Base-by-base conservation (phyloP, 2,329 filamentous ascomycete species). In the Colletotrichum sp. region DNA sequence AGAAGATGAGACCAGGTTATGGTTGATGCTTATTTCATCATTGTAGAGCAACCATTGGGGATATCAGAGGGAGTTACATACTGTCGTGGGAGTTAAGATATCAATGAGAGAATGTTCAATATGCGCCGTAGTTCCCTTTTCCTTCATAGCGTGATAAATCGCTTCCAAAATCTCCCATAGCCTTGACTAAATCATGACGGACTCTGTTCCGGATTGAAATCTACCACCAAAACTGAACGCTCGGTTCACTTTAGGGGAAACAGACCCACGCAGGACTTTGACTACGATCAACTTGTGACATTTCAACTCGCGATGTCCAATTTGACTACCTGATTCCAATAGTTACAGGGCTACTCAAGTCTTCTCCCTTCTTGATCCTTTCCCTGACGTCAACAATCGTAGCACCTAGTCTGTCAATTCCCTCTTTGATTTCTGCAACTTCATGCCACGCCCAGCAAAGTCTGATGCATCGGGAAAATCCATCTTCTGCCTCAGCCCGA, bases 381-480 rank as follows among this genome's bases (percentile, higher is more conserved):
- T 16, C 10, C 2, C 65, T 63, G 2, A 73, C 36, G 5, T 69
- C 24, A 4, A 8, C 4, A 15, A 73, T 73, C 0, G 65, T 69
- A 8, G 44, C 59, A 7, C 63, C 92, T 70, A 96, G 85, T 79
- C 94, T 90, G 81, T 87, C 83, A 7, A 96, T 89, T 0, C 94
- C 95, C 80, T 96, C 93, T 0, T 87, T 88, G 18, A 98, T 84
- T 69, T 90, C 87, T 18, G 89, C 87, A 80, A 94, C 92, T 3
- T 92, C 89, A 82, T 94, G 94, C 92, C 94, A 96, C 8, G 92
- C 88, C 83, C 94, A 96, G 76, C 92, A 95, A 21, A 96, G 82
- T 57, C 94, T 88, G 34, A 96, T 84, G 60, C 90, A 89, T 62
- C 88, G 83, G 26, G 89, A 86, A 81, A 96, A 95, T 34, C 85